Evolutionary conservation across 2,329 filamentous ascomycete species (phyloP).

Genomic region (Tolypocladium amazonense): DNA sequence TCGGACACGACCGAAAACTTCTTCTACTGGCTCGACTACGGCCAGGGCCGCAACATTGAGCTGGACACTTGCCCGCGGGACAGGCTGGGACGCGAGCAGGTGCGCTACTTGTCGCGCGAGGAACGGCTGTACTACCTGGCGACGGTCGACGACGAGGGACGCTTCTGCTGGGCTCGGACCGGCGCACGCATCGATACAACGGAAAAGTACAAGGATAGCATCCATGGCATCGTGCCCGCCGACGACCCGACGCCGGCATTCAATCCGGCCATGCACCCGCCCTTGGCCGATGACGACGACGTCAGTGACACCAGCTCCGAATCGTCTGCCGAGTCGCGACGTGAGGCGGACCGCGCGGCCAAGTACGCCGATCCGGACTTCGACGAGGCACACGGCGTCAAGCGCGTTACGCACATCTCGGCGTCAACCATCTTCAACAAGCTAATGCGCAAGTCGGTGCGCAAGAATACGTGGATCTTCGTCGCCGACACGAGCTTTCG

Average conservation of each 20-base stretch:
- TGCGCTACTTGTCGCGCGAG: conserved; percentile 74
- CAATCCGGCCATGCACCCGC: conserved; percentile 12
- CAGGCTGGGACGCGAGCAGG: conserved; percentile 64
- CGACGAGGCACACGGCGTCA: conserved; percentile 46
- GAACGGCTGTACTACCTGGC: conserved; percentile 76
- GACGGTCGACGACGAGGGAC: conserved; percentile 60
- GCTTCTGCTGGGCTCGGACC: conserved; percentile 82
- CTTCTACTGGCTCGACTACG: conserved; percentile 87
- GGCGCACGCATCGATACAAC: conserved; percentile 67
- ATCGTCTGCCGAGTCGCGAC: conserved; percentile 31
- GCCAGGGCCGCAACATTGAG: conserved; percentile 61
- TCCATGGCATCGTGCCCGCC: conserved; percentile 58
- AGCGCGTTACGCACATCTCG: conserved; percentile 51
- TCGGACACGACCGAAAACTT: conserved; percentile 73
- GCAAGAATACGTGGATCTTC: conserved; percentile 90
- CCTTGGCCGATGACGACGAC: conserved; percentile 4
- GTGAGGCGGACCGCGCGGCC: conserved; percentile 49
- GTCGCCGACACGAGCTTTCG: conserved; percentile 78
- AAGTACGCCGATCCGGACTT: conserved; percentile 56
- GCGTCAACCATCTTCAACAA: conserved; percentile 68
- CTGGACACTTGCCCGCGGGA: conserved; percentile 63
- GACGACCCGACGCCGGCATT: conserved; percentile 50
- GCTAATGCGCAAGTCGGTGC: conserved; percentile 65
- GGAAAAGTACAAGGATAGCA: conserved; percentile 65
- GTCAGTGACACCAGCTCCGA: conserved; percentile 18